A percentile compares a stretch with the other conserved stretches of the same genome.
phyloP scores from a whole-genome alignment of 2,329 filamentous ascomycete species.

The Blastomyces parvus region DNA sequence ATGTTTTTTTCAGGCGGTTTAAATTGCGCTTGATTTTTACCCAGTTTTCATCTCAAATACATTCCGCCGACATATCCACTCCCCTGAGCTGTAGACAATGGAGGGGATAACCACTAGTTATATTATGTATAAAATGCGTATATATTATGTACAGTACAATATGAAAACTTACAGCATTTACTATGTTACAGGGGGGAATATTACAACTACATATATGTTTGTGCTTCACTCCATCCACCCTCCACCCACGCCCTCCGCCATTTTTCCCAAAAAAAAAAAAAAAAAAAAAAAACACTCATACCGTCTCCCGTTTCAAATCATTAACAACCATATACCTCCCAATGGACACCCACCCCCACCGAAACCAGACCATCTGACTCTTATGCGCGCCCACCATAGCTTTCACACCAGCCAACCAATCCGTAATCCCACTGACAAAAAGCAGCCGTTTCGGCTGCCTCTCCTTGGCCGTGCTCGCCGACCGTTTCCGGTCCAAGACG shows the following conservation, averaged over 20 bases:
- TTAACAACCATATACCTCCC: slow-evolving; percentile 96
- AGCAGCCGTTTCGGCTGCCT: slow-evolving; percentile 40
- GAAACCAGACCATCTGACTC: slow-evolving; percentile 98
- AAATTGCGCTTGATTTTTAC: not conserved
- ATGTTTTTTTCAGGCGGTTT: not conserved
- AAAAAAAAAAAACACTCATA: slow-evolving; percentile 1
- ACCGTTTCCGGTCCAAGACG: slow-evolving; percentile 8
- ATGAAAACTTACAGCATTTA: not conserved
- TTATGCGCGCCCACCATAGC: slow-evolving; percentile 86
- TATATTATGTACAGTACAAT: slow-evolving; percentile 2
- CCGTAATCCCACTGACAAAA: slow-evolving; percentile 58
- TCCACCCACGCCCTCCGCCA: not conserved
- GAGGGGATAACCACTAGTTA: not conserved
- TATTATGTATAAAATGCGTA: not conserved
- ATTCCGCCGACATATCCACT: not conserved
- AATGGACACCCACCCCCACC: slow-evolving; percentile 86
- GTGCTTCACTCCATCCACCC: not conserved
- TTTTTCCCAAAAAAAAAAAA: too few species aligned
- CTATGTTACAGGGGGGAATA: not conserved
- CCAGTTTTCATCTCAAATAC: not conserved
- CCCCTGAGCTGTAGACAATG: too few species aligned
- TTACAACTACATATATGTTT: not conserved
- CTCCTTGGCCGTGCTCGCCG: slow-evolving; percentile 10
- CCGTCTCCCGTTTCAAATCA: slow-evolving; percentile 54
- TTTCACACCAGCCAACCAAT: slow-evolving; percentile 59